Base-by-base conservation (phyloP, 1,139 yeast species). In the Yamadazyma epiphylla region DNA sequence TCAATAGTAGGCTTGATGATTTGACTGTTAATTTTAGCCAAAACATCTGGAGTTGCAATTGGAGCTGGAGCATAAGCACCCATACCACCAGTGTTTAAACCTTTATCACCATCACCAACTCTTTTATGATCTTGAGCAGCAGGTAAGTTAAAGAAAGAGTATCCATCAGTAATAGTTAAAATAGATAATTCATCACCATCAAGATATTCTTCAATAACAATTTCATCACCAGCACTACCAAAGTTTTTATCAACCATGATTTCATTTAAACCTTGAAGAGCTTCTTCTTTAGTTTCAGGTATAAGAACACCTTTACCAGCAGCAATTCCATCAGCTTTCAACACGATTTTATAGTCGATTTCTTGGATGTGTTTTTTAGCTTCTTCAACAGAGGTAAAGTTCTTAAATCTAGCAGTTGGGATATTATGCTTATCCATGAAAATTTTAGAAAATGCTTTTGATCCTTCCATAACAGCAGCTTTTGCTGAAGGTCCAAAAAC, bases 31-130 rank as follows among this genome's bases (percentile, higher is more conserved):
- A 94, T 88, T 55, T 79, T 70, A 37, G 71, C 63, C 47, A 88
- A 63, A 21, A 91, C 58, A 22, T 72, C 70, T 4, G 85, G 79
- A 17, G 91, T 80, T 14, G 85, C 91, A 38, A 89, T 74, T 32
- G 98, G 98, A 6, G 97, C 95, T 28, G 98, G 99, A 4, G 97
- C 94, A 53, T 94, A 94, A 12, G 98, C 95, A 41, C 99, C 99
- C 99, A 94, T 94, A 42, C 99, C 99, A 44, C 99, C 99, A 30
- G 98, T 94, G 65, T 94, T 94, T 43, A 89, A 72, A 22, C 99
- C 99, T 29, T 78, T 67, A 56, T 94, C 99, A 38, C 89, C 91
- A 49, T 94, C 88, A 34, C 95, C 94, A 47, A 84, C 74, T 59
- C 98, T 81, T 67, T 94, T 94, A 63, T 94, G 98, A 55, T 94